Percentiles rank a stretch among this genome's conserved stretches.
Evolutionary conservation across 2,329 filamentous ascomycete genomes (phyloP).

Genomic region (Aureobasidium musti): DNA sequence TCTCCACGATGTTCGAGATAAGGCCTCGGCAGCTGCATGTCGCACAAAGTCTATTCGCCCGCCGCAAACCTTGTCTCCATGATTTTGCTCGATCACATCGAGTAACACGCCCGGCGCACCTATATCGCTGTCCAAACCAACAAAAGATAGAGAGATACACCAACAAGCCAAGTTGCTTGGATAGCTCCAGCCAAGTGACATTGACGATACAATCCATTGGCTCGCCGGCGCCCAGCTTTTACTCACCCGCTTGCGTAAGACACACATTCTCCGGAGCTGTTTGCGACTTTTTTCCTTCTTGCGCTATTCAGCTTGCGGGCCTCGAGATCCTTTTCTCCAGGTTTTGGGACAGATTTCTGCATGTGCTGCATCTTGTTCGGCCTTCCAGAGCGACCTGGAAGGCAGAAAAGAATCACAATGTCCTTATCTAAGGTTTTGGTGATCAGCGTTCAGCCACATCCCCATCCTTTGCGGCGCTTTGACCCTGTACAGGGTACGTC

Average conservation of each 20-base stretch:
- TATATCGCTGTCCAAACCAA: not conserved
- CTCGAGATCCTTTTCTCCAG: not conserved
- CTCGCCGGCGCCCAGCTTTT: not conserved
- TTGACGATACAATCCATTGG: not conserved
- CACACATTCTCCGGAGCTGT: not conserved
- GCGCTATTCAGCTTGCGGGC: not conserved
- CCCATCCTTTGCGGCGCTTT: conserved; percentile 26
- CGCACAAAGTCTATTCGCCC: not conserved
- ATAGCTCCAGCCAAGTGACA: not conserved
- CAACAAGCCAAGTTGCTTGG: conserved; percentile 11
- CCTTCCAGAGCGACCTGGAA: not conserved
- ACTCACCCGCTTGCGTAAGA: conserved; percentile 13
- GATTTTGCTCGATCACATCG: conserved; percentile 26
- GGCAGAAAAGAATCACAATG: not conserved
- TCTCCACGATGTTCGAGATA: not conserved
- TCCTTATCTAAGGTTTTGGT: conserved; percentile 25
- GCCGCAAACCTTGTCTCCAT: conserved; percentile 10
- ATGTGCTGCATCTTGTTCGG: not conserved
- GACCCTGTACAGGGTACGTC: conserved; percentile 1
- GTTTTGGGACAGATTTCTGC: not conserved
- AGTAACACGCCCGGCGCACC: conserved; percentile 15
- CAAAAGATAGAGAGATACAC: conserved; percentile 18
- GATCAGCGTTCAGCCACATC: conserved; percentile 18
- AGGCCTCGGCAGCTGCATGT: not conserved
- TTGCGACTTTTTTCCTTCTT: not conserved